A percentile compares a stretch with the other conserved stretches of the same genome.
These are phyloP conservation scores for Murraya paniculata DNA, from an alignment of 345 rosid species.

Conservation along the genomic window DNA sequence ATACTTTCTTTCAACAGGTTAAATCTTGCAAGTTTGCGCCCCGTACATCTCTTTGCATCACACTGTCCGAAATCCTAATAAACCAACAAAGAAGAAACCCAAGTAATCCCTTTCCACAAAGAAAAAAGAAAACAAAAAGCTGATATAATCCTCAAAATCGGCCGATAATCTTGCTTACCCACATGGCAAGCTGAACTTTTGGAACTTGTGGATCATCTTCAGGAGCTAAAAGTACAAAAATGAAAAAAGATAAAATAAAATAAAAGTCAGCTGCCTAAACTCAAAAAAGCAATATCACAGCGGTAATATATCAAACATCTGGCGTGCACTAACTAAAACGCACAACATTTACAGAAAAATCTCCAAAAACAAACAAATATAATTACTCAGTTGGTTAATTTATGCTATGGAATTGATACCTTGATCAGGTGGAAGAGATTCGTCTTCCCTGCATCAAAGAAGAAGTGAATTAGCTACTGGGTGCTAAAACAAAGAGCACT, in stretches of 20 bases:
- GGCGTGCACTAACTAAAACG: not conserved
- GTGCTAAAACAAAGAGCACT: not conserved
- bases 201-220: constrained; percentile 54
- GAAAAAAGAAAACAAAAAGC: not conserved
- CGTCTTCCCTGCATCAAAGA: constrained; percentile 48
- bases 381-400: not conserved
- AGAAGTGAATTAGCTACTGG: not conserved
- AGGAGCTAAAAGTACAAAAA: constrained; percentile 33
- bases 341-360: not conserved
- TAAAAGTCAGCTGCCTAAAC: not conserved
- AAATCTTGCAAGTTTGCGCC: constrained; percentile 93
- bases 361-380: not conserved
- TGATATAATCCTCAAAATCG: not conserved
- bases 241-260: not conserved
- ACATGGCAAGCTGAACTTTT: constrained; percentile 85
- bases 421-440: constrained; percentile 52
- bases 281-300: not conserved
- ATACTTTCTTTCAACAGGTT: constrained; percentile 85
- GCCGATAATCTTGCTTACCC: constrained; percentile 51
- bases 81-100: constrained; percentile 17
- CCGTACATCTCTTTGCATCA: constrained; percentile 94
- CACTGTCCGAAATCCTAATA: constrained; percentile 92
- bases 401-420: constrained; percentile 22
- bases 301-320: constrained; percentile 26
- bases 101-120: not conserved